These are phyloP conservation scores for Acer yangbiense DNA, from an alignment of 345 rosid genomes.

Conservation along the genomic window DNA sequence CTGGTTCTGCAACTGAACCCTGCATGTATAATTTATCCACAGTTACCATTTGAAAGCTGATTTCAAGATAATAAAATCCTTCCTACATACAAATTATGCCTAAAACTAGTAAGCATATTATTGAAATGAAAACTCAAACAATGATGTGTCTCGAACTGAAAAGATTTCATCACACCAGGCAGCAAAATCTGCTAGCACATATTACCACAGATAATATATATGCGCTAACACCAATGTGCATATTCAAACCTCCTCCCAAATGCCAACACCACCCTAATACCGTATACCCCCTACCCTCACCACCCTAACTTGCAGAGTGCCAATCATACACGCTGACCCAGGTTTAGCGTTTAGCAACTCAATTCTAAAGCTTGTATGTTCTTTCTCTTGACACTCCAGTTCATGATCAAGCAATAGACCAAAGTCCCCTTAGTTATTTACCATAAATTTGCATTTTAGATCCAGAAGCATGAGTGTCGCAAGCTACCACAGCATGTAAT, in stretches of 20 bases:
- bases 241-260: not conserved
- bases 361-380: not conserved
- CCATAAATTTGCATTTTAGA: not conserved
- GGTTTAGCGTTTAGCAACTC: not conserved
- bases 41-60: not conserved
- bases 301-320: not conserved
- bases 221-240: not conserved
- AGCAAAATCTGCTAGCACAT: too few species aligned
- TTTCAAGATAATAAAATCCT: not conserved
- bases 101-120: not conserved
- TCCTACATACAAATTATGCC: not conserved
- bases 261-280: not conserved
- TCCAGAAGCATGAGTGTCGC: not conserved
- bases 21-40: conserved; percentile 30
- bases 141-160: too few species aligned
- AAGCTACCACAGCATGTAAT: not conserved
- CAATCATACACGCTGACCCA: not conserved
- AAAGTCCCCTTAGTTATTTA: not conserved
- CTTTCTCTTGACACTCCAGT: not conserved
- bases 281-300: not conserved
- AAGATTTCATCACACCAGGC: too few species aligned
- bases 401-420: not conserved
- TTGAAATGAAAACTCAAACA: not conserved
- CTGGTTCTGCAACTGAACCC: conserved; percentile 60
- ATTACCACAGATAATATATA: too few species aligned